Base-by-base conservation (phyloP, 257 asterid genomes). In the Verbascum thapsus region DNA sequence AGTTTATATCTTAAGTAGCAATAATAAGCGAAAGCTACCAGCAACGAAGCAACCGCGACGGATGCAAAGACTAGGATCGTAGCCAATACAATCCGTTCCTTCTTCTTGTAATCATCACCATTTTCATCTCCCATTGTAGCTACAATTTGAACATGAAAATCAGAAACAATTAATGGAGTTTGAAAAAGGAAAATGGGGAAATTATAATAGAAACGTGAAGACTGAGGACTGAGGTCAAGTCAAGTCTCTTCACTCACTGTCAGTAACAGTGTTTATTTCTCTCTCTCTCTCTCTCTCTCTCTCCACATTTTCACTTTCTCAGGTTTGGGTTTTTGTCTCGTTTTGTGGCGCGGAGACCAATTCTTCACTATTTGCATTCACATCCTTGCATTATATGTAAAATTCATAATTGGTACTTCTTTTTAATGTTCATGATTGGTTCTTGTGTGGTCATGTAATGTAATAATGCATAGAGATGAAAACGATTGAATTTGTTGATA, bases 1-100 rank as follows among this genome's bases (percentile, higher is more conserved):
- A 88, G 84, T 74, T 83, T 88, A 78, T 56, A 65, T 37, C 91
- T 72, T 55, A 91, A 78, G 69, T 88, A 84, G 72, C 91, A 86
- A 66, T 86, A 91, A 84, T 91, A 91, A 63, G 72, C 64, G 44
- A 91, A 77, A 10, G 95, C 80, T 5, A 75, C 74, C 7, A 86
- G 76, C 76, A 83, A 56, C 5, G 95, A 88, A 58, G 81, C 81
- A 72, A 88, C 61, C 49, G 95, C 81, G 13, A 80, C 44, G 15
- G 92, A 76, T 42, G 98, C 95, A 58, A 83, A 59, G 6, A 83
- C 71, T n/a, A 88, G 64, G 68, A 84, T 60, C n/a, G 74, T 71
- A 17, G 75, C 76, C 62, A 82, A 51, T 51, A 68, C 89, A 7
- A 68, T 52, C 67, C 56, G 84, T 78, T 84, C 96, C 67, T 72